Percentiles rank a stretch among this genome's conserved stretches.
Evolutionary conservation across 2,329 filamentous ascomycete species (phyloP).

Genomic region (Byssoonygena ceratinophila): DNA sequence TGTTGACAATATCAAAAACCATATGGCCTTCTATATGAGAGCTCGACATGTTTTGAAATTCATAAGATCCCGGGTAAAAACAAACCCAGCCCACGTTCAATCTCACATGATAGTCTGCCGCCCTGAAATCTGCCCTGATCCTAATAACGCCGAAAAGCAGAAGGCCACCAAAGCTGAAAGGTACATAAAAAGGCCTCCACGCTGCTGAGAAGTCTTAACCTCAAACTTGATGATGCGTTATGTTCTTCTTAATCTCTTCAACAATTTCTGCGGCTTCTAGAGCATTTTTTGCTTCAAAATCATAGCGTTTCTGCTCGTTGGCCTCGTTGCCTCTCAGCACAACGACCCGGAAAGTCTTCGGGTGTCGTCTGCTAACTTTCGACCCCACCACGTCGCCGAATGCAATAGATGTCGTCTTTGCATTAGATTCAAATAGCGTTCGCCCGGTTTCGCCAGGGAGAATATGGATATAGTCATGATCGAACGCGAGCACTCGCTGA

Average conservation of each 20-base stretch:
- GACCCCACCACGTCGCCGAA: constrained; percentile 55
- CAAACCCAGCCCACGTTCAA: too few species aligned
- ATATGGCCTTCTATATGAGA: too few species aligned
- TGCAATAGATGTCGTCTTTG: constrained; percentile 51
- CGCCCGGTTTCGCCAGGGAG: constrained; percentile 49
- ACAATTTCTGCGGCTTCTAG: constrained; percentile 53
- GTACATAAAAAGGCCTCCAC: too few species aligned
- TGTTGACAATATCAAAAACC: too few species aligned
- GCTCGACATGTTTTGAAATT: too few species aligned
- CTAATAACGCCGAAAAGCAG: too few species aligned
- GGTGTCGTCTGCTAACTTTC: constrained; percentile 54
- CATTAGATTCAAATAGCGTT: constrained; percentile 38
- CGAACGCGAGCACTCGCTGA: constrained; percentile 51
- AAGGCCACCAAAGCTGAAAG: too few species aligned
- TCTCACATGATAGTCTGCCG: too few species aligned
- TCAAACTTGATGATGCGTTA: constrained; percentile 38
- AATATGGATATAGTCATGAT: constrained; percentile 57
- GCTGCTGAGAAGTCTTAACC: neutral
- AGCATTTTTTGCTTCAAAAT: constrained; percentile 51
- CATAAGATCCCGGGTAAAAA: too few species aligned
- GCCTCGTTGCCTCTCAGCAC: constrained; percentile 52
- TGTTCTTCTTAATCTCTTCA: constrained; percentile 51
- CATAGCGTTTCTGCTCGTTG: constrained; percentile 55
- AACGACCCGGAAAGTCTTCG: constrained; percentile 52
- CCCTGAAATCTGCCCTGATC: too few species aligned